Base-by-base conservation (phyloP, 1,139 yeast species). In the Candida tetrigidarum region DNA sequence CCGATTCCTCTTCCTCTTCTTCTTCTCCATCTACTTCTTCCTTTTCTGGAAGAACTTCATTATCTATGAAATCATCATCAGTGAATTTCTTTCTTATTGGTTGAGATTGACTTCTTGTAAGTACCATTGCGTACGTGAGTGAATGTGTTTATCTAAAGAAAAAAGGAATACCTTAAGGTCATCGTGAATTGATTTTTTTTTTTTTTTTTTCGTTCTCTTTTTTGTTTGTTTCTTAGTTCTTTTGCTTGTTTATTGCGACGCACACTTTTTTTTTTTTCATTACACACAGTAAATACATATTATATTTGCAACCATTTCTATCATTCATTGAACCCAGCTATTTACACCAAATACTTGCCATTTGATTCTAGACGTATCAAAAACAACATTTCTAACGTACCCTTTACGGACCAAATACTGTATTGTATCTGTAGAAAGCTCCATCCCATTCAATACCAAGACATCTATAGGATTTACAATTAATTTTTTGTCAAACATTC, bases 261-360 rank as follows among this genome's bases (percentile, higher is more conserved):
- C 10, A 4, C 32, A n/a, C n/a, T n/a, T n/a, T n/a, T n/a, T n/a
- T n/a, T n/a, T n/a, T n/a, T n/a, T 14, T 12, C 7, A 23, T 14
- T 18, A 32, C n/a, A 32, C 35, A 15, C 33, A 29, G 20, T 14
- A 12, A 29, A 28, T 11, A 26, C 11, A 5, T 5, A 3, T 5
- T 14, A 23, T 10, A 36, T 27, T 19, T 28, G 34, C 40, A 27
- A 37, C 40, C 27, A 32, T 5, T 20, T 28, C n/a, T n/a, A n/a
- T n/a, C n/a, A n/a, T 25, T 26, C 35, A 46, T 29, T 42, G 43
- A 16, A 53, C 43, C 48, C 48, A 52, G 40, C 53, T 52, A 44
- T 71, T 74, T 3, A 62, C 53, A 1, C 78, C 78, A 54, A 66
- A 74, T 33, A 57, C 60, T 46, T 59, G 58, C 78, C 79, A 74